Conservation (phyloP, 352 stramenopile genomes). For the Phytophthora foliorum region DNA sequence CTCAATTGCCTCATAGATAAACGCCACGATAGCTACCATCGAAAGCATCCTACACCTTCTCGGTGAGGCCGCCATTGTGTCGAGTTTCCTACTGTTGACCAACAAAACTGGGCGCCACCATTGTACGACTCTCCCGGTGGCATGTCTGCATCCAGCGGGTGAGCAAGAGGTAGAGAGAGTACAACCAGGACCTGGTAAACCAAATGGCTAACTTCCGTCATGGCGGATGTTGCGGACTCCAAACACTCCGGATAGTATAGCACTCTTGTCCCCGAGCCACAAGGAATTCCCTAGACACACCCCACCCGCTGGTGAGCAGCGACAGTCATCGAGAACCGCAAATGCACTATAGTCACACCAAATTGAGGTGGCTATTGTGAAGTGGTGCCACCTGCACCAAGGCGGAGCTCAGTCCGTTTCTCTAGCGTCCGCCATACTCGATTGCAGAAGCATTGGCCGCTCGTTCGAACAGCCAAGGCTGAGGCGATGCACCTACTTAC, state of each 20-base stretch:
- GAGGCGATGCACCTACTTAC: no score
- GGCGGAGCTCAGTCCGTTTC: not conserved
- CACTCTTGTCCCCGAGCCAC: conserved; percentile 39
- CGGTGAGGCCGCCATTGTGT: conserved; percentile 25
- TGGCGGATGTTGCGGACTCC: conserved; percentile 25
- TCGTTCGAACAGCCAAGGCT: no score
- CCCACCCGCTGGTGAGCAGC: conserved; percentile 18
- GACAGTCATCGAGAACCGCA: not conserved
- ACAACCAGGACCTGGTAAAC: conserved; percentile 8
- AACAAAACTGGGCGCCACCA: conserved; percentile 2
- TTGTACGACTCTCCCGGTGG: conserved; percentile 18
- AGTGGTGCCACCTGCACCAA: not conserved
- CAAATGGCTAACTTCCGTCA: conserved; percentile 33
- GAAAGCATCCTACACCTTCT: conserved; percentile 22
- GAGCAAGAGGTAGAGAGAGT: conserved; percentile 32
- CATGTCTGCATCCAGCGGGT: not conserved
- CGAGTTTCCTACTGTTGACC: conserved; percentile 31
- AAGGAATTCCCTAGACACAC: conserved; percentile 30
- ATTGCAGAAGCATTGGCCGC: no score
- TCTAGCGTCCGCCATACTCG: no score
- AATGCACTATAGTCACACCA: no score
- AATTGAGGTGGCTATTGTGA: no score
- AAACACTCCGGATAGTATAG: not conserved
- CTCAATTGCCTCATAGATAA: conserved; percentile 20
- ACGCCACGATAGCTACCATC: conserved; percentile 23